Conservation (phyloP, 208 protist genomes). For the Trypanosoma melophagium region DNA sequence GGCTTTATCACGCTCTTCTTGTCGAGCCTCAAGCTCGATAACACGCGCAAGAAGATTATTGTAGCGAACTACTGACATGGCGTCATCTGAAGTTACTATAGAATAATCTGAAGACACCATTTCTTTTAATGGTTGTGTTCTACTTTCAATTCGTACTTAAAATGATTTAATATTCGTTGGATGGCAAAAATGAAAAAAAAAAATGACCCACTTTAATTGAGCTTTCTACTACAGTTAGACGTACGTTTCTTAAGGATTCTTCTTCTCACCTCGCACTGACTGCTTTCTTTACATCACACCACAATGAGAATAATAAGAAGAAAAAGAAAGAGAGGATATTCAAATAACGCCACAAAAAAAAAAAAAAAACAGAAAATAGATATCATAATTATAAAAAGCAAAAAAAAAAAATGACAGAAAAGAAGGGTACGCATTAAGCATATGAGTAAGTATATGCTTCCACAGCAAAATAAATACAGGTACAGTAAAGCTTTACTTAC, state of each 20-base stretch:
- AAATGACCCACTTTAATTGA: background rate
- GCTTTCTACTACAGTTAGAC: background rate
- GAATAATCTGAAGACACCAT: background rate
- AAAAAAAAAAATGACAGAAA: background rate
- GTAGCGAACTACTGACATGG: background rate
- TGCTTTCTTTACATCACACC: background rate
- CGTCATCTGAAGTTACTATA: background rate
- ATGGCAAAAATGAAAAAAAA: background rate
- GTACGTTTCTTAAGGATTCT: background rate
- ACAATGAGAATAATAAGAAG: background rate
- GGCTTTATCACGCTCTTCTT: background rate
- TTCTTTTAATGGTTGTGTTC: too few species aligned
- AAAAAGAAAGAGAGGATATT: background rate
- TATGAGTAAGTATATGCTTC: too few species aligned
- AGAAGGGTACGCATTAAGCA: too few species aligned
- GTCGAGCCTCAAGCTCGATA: slow-evolving; percentile 4
- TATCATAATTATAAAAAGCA: background rate
- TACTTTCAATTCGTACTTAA: background rate
- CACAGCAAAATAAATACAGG: too few species aligned
- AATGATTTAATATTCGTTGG: background rate
- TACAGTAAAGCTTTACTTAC: too few species aligned
- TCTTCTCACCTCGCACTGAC: background rate
- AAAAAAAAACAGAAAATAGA: background rate
- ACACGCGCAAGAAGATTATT: slow-evolving; percentile 5
- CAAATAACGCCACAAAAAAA: too few species aligned